Percentiles rank a stretch among this genome's conserved stretches.
Conservation (phyloP, 768 basidiomycete species). For the Phanerochaete carnosa region DNA sequence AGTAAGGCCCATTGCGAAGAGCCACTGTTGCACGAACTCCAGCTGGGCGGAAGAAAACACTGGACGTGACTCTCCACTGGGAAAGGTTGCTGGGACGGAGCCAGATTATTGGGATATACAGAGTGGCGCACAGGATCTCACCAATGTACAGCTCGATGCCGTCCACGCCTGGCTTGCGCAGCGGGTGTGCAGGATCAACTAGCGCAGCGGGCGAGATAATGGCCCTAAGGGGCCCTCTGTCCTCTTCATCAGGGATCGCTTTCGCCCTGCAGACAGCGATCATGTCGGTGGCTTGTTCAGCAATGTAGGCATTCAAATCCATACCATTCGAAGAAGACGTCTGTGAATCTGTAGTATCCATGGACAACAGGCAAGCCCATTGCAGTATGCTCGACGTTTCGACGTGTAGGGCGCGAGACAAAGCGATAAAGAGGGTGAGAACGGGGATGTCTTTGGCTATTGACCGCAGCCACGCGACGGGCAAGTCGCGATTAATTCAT, state of each 20-base stretch:
- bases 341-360: conserved; percentile 82
- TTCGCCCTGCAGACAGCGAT: conserved; percentile 42
- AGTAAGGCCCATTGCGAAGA: conserved; percentile 71
- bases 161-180: conserved; percentile 57
- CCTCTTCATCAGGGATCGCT: conserved; percentile 53
- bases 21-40: conserved; percentile 83
- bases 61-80: conserved; percentile 72
- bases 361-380: conserved; percentile 40
- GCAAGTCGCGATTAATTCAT: not conserved
- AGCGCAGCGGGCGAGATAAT: conserved; percentile 67
- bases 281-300: not conserved
- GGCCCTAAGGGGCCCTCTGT: conserved; percentile 63
- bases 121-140: conserved; percentile 24
- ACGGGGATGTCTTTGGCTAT: not conserved
- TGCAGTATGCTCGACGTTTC: not conserved
- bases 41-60: conserved; percentile 82
- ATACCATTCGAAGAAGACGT: conserved; percentile 82
- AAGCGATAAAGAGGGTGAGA: not conserved
- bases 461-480: not conserved
- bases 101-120: not conserved
- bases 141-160: conserved; percentile 74
- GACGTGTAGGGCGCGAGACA: not conserved
- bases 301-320: not conserved
- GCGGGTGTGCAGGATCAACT: conserved; percentile 68
- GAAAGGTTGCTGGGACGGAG: conserved; percentile 52